Percentiles rank a stretch among this genome's conserved stretches.
phyloP scores from a whole-genome alignment of 2,329 filamentous ascomycete genomes.

The Diaporthe amygdali region DNA sequence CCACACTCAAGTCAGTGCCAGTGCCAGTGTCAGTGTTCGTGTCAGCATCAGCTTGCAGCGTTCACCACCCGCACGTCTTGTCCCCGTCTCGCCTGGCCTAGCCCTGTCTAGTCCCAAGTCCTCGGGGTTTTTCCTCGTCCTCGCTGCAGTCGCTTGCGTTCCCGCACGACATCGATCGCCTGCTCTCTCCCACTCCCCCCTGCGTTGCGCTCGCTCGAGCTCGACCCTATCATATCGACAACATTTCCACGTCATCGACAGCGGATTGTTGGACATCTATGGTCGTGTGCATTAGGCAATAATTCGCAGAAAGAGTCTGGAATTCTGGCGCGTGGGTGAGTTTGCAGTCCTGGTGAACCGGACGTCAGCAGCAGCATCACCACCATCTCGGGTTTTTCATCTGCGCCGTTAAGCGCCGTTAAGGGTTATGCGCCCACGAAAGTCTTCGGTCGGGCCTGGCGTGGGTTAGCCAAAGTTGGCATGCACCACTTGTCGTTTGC shows the following conservation, averaged over 20 bases:
- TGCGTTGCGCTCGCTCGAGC: not conserved
- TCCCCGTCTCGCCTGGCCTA: not conserved
- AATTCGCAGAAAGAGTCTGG: not conserved
- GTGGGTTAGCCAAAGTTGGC: not conserved
- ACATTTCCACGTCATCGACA: not conserved
- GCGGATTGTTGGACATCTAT: not conserved
- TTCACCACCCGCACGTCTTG: not conserved
- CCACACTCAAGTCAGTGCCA: not conserved
- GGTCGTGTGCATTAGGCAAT: slow-evolving; percentile 4
- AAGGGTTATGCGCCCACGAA: not conserved
- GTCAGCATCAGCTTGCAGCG: slow-evolving; percentile 5
- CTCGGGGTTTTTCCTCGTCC: not conserved
- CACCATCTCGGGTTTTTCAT: not conserved
- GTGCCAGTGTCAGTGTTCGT: not conserved
- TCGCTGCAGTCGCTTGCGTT: slow-evolving; percentile 4
- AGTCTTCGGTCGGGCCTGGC: not conserved
- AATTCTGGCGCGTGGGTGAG: not conserved
- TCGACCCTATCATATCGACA: not conserved
- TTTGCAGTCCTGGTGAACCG: not conserved
- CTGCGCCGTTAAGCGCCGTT: not conserved
- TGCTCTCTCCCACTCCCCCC: not conserved
- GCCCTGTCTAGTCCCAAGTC: not conserved
- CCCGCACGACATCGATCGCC: not conserved
- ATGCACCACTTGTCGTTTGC: not conserved
- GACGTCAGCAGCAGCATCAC: too few relatives aligned